Evolutionary conservation across 1,284 basidiomycete species (phyloP), one percentile per base, ranked within the genome.

Genomic region (Phellopilus nigrolimitatus): DNA sequence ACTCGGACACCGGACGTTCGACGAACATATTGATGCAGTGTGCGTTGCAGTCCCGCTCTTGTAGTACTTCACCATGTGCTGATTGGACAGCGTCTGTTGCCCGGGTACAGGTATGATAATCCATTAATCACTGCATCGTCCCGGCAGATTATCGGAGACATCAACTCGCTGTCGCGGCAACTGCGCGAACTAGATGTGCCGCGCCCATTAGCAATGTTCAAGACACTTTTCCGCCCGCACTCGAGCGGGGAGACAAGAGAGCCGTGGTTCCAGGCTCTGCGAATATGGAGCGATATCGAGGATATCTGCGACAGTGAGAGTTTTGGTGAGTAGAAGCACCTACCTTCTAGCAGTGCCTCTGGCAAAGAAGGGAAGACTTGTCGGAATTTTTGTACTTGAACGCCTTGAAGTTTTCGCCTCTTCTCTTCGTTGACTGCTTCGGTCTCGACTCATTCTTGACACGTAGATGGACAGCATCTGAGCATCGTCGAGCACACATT

Each of bases 291-390:
- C 8, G 85, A 88, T 58, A 70, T 88, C 38, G 77, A 77, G 28
- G 84, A 88, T 56, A 71, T 88, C 44, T 82, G 75, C 59, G 85
- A 88, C 64, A 82, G 74, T 60, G 85, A 88, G 60, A 83, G 78
- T 56, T 88, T 88, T 59, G 85, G 84, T 87, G 64, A 60, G 80
- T 72, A 38, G 25, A n/a, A n/a, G n/a, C n/a, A 25, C 28, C 22
- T 36, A 47, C 10, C 31, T 43, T n/a, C n/a, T 30, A 30, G 7
- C 12, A 30, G 28, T 30, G 12, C 28, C 12, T 7, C 7, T 37
- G n/a, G 2, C 34, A 33, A 33, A n/a, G n/a, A n/a, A n/a, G n/a
- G n/a, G n/a, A n/a, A n/a, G n/a, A n/a, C n/a, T n/a, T n/a, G n/a
- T n/a, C 34, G 34, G 31, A 9, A 34, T 40, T 31, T 22, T 24